These are phyloP conservation scores for Bullera alba DNA, from an alignment of 768 basidiomycete species.

Conservation along the genomic window DNA sequence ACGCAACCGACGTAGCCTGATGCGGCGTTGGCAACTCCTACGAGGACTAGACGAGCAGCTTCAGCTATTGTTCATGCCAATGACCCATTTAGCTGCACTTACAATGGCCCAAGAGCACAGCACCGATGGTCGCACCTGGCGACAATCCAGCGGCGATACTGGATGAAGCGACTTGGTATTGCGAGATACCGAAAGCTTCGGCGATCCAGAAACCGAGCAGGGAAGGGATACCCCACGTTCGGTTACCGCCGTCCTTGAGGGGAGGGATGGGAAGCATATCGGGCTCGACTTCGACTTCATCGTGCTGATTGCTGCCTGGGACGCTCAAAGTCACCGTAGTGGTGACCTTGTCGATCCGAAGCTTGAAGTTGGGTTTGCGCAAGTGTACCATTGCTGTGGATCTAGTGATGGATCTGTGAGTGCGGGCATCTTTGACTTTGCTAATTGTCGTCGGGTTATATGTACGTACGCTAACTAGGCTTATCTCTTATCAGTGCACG, in stretches of 20 bases:
- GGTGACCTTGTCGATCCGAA: constrained; percentile 1
- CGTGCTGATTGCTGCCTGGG: background rate
- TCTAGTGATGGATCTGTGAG: too few species aligned
- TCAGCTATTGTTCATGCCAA: background rate
- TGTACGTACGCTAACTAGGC: too few species aligned
- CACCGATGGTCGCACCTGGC: constrained; percentile 3
- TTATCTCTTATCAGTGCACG: too few species aligned
- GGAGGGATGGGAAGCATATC: constrained; percentile 24
- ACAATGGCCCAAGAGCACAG: constrained; percentile 5
- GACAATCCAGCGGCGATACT: constrained; percentile 4
- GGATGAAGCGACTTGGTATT: constrained; percentile 8
- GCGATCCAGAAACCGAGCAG: constrained; percentile 10
- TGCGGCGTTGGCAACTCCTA: constrained; percentile 3
- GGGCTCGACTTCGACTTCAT: constrained; percentile 9
- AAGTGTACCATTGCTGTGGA: too few species aligned
- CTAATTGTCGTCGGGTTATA: too few species aligned
- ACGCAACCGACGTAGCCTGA: constrained; percentile 4
- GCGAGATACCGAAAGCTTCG: constrained; percentile 9
- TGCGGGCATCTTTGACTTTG: too few species aligned
- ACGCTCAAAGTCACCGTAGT: background rate
- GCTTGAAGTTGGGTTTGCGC: constrained; percentile 3
- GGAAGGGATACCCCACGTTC: constrained; percentile 16
- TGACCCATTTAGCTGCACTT: background rate
- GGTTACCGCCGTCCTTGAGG: constrained; percentile 4
- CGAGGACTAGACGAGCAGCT: constrained; percentile 2